phyloP scores from a whole-genome alignment of 148 eudicot genomes.

The Fallopia convolvulus region DNA sequence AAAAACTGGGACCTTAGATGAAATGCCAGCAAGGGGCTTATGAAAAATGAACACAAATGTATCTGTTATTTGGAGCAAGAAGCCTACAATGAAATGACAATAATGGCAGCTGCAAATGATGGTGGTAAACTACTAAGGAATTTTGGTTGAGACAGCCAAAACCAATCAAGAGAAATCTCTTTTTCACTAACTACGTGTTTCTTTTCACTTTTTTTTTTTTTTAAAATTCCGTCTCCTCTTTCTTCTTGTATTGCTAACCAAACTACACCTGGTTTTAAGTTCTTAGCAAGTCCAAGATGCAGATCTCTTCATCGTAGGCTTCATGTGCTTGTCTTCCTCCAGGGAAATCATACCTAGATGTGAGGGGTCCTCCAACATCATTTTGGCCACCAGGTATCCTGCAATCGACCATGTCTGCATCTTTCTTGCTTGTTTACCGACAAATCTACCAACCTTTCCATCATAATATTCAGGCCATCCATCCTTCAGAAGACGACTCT shows the following conservation, averaged over 20 bases:
- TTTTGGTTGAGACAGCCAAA: slow-evolving; percentile 7
- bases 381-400: slow-evolving; percentile 89
- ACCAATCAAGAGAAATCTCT: not conserved
- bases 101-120: not conserved
- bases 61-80: slow-evolving; percentile 1
- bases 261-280: not conserved
- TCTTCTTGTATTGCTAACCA: not conserved
- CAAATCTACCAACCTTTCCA: slow-evolving; percentile 73
- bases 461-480: slow-evolving; percentile 96
- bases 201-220: not conserved
- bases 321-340: slow-evolving; percentile 77
- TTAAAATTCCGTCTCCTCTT: not conserved
- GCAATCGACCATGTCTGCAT: slow-evolving; percentile 94
- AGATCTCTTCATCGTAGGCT: slow-evolving; percentile 75
- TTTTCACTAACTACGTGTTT: not conserved
- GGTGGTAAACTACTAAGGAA: not conserved
- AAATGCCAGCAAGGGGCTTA: not conserved
- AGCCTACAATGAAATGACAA: not conserved
- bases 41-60: not conserved
- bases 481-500: slow-evolving; percentile 74
- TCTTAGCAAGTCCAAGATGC: slow-evolving; percentile 81
- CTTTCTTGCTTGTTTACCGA: slow-evolving; percentile 87
- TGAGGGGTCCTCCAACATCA: slow-evolving; percentile 96
- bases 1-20: not conserved
- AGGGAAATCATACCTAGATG: slow-evolving; percentile 91